Evolutionary conservation across 805 yeast species (phyloP), one percentile per base, ranked within the genome.

Genomic region (Kockiozyma suomiensis): DNA sequence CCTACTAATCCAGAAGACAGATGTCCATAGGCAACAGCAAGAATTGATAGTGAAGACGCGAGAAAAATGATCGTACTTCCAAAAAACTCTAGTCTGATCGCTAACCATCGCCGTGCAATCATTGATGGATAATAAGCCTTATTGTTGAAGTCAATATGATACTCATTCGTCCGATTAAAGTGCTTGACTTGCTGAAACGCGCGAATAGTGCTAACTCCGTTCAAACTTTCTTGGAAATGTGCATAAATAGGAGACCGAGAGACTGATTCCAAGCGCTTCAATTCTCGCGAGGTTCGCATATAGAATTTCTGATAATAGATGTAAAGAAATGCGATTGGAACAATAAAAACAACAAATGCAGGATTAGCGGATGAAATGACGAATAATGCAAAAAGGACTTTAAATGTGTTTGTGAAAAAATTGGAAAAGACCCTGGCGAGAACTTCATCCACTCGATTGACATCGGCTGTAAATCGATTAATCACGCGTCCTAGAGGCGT

Each of bases 21-120:
- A 19, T 76, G 74, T 8, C 97, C 96, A 19, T 81, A 77, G 57
- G 77, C 81, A 65, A 91, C 78, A 26, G 91, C 82, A 61, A 84
- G 72, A 47, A 94, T 87, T 13, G 94, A 81, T 69, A 94, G 80
- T 3, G 90, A 86, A 2, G 97, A 89, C 3, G 98, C 86, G 47
- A 88, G 86, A 61, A 91, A 80, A 69, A 94, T 93, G 62, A 94
- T 88, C 43, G 91, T 68, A 1, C 97, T 87, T 35, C 98, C 98
- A 65, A 94, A 78, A 66, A 88, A 85, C 73, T 94, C 98, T 61
- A 94, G 79, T 70, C 99, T 82, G 10, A 90, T 96, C 12, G 98
- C 97, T 61, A 94, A 82, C 99, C 99, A 94, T 76, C 99, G 85
- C 72, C 94, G 93, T 6, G 97, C 92, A 72, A 89, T 87, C 59